Base-by-base conservation (phyloP, 352 stramenopile species). In the Globisporangium yorkense region DNA sequence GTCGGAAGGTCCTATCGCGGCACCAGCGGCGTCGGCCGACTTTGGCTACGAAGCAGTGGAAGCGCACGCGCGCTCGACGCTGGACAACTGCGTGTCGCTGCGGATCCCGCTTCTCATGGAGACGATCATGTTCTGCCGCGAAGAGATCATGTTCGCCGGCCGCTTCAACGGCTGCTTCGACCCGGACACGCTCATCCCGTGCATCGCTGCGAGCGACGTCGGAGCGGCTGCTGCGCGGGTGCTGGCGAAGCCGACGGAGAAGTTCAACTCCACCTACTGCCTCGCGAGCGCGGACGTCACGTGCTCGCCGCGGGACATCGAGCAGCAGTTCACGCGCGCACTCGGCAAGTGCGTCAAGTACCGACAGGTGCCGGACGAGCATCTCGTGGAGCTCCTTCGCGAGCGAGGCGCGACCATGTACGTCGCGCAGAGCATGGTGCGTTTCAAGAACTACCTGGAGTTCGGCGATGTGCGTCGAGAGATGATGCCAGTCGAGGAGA, bases 31-130 rank as follows among this genome's bases (percentile, higher is more conserved):
- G 61, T 71, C n/a, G 21, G 46, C 69, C 6, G 55, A 73, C 21
- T 46, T 63, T 10, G 76, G 75, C 0, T 89, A 84, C 61, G 80
- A 89, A 59, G 79, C 74, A 1, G 69, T 89, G 15, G 82, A 92
- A 62, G 79, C 70, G 44, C 77, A 92, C 46, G 82, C 79, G n/a
- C 64, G 77, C 37, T 66, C 43, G 21, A 27, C 68, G 9, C 61
- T 78, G 3, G 56, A 58, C 15, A 81, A 86, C 40, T 81, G 66
- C 64, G 71, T 92, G 29, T 75, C 66, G 49, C 63, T 92, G 18
- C 77, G 82, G 2, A 75, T 90, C 53, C 82, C 82, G 21, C 51
- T 89, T 27, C 65, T 90, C 44, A 90, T 92, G 82, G 82, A 92
- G 59, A 85, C 77, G 27, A 63, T 90, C 35, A 63, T 90, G 13